A percentile compares a stretch with the other conserved stretches of the same genome.
Evolutionary conservation across 345 rosid genomes (phyloP).

Genomic region (Odontarrhena argentea): DNA sequence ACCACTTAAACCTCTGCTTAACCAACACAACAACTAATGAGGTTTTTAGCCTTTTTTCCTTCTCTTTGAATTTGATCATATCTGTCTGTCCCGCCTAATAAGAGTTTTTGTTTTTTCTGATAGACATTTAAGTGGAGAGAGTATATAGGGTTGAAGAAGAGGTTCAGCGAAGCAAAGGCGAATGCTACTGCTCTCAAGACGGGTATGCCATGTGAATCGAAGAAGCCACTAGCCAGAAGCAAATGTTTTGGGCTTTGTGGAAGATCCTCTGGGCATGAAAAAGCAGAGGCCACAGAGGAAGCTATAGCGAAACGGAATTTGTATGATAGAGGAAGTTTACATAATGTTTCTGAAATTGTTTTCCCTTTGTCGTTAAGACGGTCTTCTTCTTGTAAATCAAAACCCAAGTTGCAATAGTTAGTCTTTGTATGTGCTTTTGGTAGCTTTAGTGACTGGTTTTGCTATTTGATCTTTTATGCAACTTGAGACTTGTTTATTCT

Average conservation of each 20-base stretch:
- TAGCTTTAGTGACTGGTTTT: conserved; percentile 7
- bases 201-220: conserved; percentile 46
- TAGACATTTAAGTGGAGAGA: conserved; percentile 96
- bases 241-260: conserved; percentile 64
- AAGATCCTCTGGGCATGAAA: conserved; percentile 56
- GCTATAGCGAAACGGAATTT: conserved; percentile 51
- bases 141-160: conserved; percentile 72
- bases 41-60: conserved; percentile 42
- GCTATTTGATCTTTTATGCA: background rate
- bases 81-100: background rate
- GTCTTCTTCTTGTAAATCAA: conserved; percentile 44
- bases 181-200: conserved; percentile 67
- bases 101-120: background rate
- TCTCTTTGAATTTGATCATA: background rate
- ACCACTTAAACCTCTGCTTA: conserved; percentile 75
- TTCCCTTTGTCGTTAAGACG: conserved; percentile 63
- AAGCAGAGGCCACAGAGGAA: conserved; percentile 41
- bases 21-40: conserved; percentile 92
- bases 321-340: conserved; percentile 63
- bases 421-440: conserved; percentile 12
- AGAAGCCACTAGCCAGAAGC: conserved; percentile 45
- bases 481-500: background rate
- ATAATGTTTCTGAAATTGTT: conserved; percentile 62
- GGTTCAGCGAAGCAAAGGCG: conserved; percentile 72
- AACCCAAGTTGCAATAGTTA: conserved; percentile 44